Conservation (phyloP, 108 stramenopile genomes). For the Mayamaea pseudoterrestris region DNA sequence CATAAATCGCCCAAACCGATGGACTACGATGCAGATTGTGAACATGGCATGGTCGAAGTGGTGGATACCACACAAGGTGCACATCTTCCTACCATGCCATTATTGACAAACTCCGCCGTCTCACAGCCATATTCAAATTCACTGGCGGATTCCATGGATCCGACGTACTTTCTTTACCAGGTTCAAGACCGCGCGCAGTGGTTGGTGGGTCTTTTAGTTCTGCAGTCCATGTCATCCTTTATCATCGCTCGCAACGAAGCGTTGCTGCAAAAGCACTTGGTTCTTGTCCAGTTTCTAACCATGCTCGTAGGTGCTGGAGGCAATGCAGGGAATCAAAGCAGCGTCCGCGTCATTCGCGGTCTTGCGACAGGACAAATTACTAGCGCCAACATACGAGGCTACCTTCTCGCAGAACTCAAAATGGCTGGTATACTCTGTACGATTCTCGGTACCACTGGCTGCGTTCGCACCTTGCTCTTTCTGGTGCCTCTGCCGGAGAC, state of each 20-base stretch:
- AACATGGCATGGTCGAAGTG: too few relatives aligned
- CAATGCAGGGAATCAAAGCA: slow-evolving; percentile 86
- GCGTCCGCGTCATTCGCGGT: slow-evolving; percentile 74
- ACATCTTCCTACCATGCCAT: too few relatives aligned
- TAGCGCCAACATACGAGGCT: slow-evolving; percentile 22
- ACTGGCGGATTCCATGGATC: slow-evolving; percentile 1
- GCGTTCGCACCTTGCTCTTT: slow-evolving; percentile 53
- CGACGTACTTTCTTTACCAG: slow-evolving; percentile 19
- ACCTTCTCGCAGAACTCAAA: slow-evolving; percentile 39
- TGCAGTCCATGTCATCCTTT: slow-evolving; percentile 76
- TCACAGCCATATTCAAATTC: neutral
- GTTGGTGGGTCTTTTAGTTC: slow-evolving; percentile 76
- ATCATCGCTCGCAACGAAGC: slow-evolving; percentile 69
- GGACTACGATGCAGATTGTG: too few relatives aligned
- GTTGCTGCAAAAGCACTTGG: slow-evolving; percentile 66
- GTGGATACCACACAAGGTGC: too few relatives aligned
- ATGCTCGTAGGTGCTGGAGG: slow-evolving; percentile 90
- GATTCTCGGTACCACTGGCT: slow-evolving; percentile 54
- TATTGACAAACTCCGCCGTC: too few relatives aligned
- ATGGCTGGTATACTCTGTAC: slow-evolving; percentile 49
- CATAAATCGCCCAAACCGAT: too few relatives aligned
- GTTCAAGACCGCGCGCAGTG: slow-evolving; percentile 68
- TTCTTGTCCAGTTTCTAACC: slow-evolving; percentile 80
- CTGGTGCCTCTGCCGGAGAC: slow-evolving; percentile 49
- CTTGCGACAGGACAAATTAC: slow-evolving; percentile 60